Base-by-base conservation (phyloP, 176 grass and related monocot species). In the Oryza glaberrima region DNA sequence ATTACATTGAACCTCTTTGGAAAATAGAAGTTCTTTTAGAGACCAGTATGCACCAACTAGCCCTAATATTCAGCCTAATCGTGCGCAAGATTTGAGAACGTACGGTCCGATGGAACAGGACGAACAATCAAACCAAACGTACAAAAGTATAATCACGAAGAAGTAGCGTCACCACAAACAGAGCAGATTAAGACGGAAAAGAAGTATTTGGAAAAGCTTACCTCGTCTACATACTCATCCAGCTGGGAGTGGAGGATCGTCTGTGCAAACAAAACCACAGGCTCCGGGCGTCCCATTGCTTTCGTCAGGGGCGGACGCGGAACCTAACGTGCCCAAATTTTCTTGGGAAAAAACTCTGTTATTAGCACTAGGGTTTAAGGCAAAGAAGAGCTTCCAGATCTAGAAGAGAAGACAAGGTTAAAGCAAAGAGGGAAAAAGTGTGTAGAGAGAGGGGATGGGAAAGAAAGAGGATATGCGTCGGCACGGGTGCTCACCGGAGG, bases 211-310 rank as follows among this genome's bases (percentile, higher is more conserved):
- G 75, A 41, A 11, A 85, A 74, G 47, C 95, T 73, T 12, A 95
- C 96, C 96, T 98, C 96, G 77, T 98, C 96, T 32, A 98, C 93
- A 78, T 98, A 98, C 79, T 98, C 96, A 52, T 95, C 96, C 65
- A 98, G 83, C 81, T 95, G 96, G 23, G 93, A 90, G 86, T 98
- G 96, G 25, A 92, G 81, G 85, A 98, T 92, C 73, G 96, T 95
- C 81, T 98, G 96, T 2, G 96, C 93, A 68, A 98, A 98, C 78
- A 98, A 79, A 40, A 98, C 91, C 69, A 89, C 92, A 44, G 96
- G 96, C 85, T 95, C 96, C 15, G 96, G 91, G 11, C 96, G 96
- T 38, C 96, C 96, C 96, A 98, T 98, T 61, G 60, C 80, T 63
- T 77, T 67, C 52, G 60, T 5, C 14, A 17, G 4, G 52, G 17